Base-by-base conservation (phyloP, 352 stramenopile genomes). In the Pythium utonaiense region DNA sequence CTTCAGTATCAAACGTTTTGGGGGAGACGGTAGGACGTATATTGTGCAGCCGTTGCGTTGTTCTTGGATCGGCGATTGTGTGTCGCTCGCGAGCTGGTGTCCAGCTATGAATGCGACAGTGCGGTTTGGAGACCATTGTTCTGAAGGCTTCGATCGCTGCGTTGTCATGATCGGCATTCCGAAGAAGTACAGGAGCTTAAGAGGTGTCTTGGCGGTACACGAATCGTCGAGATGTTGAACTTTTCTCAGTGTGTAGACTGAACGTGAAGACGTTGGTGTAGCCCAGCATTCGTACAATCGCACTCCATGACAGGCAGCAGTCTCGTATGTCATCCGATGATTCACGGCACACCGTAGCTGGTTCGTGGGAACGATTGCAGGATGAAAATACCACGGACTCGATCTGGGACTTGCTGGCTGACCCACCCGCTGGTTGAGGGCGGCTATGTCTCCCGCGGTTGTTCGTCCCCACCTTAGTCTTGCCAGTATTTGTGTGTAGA, bases 171-270 rank as follows among this genome's bases (percentile, higher is more conserved):
- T 12, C 10, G 50, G 50, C 50, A 56, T 56, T 2, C 50, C 50
- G 3, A 56, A 21, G 22, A 56, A 56, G 31, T 56, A 56, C n/a
- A 56, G 6, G 50, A 56, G 45, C 33, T 56, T 56, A 9, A 56
- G 9, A 2, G 50, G 31, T 3, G 45, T 56, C 1, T 19, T 10
- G 0, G 30, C 33, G 3, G 50, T 56, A 1, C 33, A 12, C n/a
- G 44, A 21, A 21, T 56, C 50, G 50, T 56, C 50, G 21, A 19
- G 10, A 8, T 27, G 17, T 3, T 24, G 14, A 19, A 49, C 6
- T 21, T 55, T 55, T 27, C 1, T 1, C 5, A 55, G 40, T 17
- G 41, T 42, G 0, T 17, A 4, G n/a, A n/a, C n/a, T n/a, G n/a
- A n/a, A 1, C 27, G 48, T n/a, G 48, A 55, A 3, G 48, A 28